These are phyloP conservation scores for Nyssa sinensis DNA, from an alignment of 148 eudicot species.

Conservation along the genomic window DNA sequence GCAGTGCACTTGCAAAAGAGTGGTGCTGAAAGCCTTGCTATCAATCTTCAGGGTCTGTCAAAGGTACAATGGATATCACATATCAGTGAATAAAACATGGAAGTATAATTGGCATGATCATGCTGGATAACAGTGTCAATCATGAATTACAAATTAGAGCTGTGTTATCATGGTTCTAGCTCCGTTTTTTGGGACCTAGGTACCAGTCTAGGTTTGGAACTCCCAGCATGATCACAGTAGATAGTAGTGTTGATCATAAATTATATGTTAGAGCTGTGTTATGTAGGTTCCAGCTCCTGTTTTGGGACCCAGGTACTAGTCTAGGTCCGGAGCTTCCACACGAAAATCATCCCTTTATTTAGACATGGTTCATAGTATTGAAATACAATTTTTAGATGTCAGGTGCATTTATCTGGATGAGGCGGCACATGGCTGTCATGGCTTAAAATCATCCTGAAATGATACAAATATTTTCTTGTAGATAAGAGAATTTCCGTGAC, in stretches of 20 bases:
- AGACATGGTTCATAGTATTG: not conserved
- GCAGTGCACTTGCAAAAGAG: conserved; percentile 72
- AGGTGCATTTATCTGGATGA: not conserved
- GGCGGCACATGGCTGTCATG: not conserved
- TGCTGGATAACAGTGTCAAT: not conserved
- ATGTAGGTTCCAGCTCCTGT: not conserved
- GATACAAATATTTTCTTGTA: not conserved
- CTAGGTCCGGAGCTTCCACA: not conserved
- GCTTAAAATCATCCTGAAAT: not conserved
- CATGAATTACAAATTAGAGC: not conserved
- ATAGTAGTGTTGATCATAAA: not conserved
- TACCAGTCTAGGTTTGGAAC: too few relatives aligned
- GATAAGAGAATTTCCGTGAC: not conserved
- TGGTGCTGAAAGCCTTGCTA: conserved; percentile 50
- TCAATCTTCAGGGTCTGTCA: conserved; percentile 81
- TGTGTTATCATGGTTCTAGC: too few relatives aligned
- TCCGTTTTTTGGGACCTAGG: too few relatives aligned
- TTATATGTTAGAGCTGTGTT: not conserved
- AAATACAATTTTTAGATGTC: not conserved
- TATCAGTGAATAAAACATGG: not conserved
- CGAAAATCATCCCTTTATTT: not conserved
- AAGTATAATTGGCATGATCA: not conserved
- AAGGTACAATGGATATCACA: conserved; percentile 42
- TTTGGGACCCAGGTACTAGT: not conserved
- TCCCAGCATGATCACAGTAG: not conserved